A percentile compares a stretch with the other conserved stretches of the same genome.
Conservation (phyloP, 495 filamentous ascomycete genomes). For the Pseudevernia furfuracea region DNA sequence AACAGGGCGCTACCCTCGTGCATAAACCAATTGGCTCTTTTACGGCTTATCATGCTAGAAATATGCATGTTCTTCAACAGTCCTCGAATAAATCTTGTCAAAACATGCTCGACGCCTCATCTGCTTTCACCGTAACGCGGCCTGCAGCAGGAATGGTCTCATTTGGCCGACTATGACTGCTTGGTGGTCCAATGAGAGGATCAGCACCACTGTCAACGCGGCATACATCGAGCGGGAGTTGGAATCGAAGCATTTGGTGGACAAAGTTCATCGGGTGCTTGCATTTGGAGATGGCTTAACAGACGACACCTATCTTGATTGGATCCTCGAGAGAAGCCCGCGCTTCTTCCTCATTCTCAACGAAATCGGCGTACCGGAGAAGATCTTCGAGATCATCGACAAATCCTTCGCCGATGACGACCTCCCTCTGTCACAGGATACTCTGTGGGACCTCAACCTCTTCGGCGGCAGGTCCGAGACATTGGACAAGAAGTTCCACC, state of each 20-base stretch:
- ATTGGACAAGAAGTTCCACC: conserved; percentile 67
- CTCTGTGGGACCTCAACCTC: conserved; percentile 59
- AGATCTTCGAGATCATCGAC: conserved; percentile 80
- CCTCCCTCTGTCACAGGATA: conserved; percentile 67
- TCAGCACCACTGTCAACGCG: conserved; percentile 62
- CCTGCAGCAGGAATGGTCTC: conserved; percentile 13
- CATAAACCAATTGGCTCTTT: neutral
- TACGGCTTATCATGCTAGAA: neutral
- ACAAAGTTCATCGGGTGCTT: conserved; percentile 59
- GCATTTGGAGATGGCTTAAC: conserved; percentile 84
- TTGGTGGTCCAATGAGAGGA: conserved; percentile 77
- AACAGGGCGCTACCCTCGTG: neutral
- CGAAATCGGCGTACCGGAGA: conserved; percentile 70
- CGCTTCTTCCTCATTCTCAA: conserved; percentile 76
- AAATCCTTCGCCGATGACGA: conserved; percentile 85
- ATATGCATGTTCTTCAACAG: neutral
- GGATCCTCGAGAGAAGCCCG: conserved; percentile 73
- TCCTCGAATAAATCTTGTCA: neutral
- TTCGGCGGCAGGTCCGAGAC: conserved; percentile 52
- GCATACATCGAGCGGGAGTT: conserved; percentile 51
- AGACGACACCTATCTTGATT: conserved; percentile 85
- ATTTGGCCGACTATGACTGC: conserved; percentile 24
- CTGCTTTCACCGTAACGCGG: conserved; percentile 3
- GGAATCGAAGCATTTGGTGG: conserved; percentile 51
- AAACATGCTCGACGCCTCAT: conserved; percentile 8